phyloP scores from a whole-genome alignment of 2,329 filamentous ascomycete species.

The Aspergillus puulaauensis region DNA sequence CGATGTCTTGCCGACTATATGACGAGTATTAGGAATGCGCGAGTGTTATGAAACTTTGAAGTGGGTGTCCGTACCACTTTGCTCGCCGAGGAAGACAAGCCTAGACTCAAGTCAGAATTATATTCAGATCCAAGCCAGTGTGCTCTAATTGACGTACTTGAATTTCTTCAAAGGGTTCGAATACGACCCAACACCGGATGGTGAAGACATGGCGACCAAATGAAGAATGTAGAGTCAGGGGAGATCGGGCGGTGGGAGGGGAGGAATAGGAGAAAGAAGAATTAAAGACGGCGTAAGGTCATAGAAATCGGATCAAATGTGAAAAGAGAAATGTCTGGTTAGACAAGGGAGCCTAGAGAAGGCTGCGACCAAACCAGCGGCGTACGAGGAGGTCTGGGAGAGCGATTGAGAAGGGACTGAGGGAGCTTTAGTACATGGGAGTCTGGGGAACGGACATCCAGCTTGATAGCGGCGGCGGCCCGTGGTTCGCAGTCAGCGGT shows the following conservation, averaged over 20 bases:
- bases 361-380: constrained; percentile 11
- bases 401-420: constrained; percentile 10
- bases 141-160: constrained; percentile 64
- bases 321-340: constrained; percentile 1
- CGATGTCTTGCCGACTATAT: constrained; percentile 91
- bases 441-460: constrained; percentile 8
- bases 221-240: constrained; percentile 31
- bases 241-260: constrained; percentile 13
- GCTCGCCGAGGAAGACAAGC: constrained; percentile 95
- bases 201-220: constrained; percentile 67
- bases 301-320: constrained; percentile 4
- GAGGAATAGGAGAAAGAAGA: background rate
- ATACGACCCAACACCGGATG: constrained; percentile 77
- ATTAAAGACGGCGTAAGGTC: constrained; percentile 6
- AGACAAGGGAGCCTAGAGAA: background rate
- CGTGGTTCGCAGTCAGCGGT: constrained; percentile 4
- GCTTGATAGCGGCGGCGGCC: constrained; percentile 1
- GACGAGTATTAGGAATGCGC: constrained; percentile 18
- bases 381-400: constrained; percentile 9
- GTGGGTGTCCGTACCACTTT: constrained; percentile 71
- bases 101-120: constrained; percentile 50
- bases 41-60: background rate
- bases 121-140: background rate
- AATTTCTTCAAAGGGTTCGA: constrained; percentile 99
- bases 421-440: background rate